Conservation (phyloP, 108 stramenopile genomes). For the Cylindrotheca closterium region DNA sequence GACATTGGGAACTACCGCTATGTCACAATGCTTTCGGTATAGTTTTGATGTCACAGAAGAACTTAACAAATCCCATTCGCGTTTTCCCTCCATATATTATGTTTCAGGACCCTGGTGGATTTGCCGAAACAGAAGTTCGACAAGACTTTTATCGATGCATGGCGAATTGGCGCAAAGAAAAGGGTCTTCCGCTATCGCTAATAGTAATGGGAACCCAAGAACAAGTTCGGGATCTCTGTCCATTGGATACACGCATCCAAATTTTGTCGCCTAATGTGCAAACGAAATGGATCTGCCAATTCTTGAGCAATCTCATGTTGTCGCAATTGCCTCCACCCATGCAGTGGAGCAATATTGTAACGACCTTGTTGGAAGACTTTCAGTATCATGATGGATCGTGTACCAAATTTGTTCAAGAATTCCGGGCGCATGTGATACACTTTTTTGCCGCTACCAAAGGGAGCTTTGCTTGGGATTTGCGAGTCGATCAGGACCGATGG, state of each 20-base stretch:
- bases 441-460: not conserved
- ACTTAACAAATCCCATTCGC: not conserved
- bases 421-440: not conserved
- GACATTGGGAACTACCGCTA: too few species aligned
- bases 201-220: constrained; percentile 2
- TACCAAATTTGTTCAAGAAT: constrained; percentile 3
- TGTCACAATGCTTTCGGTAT: too few species aligned
- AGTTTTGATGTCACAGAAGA: not conserved
- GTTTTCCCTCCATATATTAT: not conserved
- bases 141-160: constrained; percentile 5
- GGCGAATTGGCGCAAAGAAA: not conserved
- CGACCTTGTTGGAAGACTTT: not conserved
- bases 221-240: not conserved
- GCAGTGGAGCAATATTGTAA: not conserved
- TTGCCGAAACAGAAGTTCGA: constrained; percentile 8
- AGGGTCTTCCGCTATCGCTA: constrained; percentile 10
- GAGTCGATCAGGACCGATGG: not conserved
- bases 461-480: constrained; percentile 9
- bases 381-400: constrained; percentile 3
- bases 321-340: constrained; percentile 1
- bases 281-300: constrained; percentile 1
- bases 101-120: constrained; percentile 15
- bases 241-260: not conserved
- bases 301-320: not conserved
- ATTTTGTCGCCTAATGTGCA: not conserved